Evolutionary conservation across 2,329 filamentous ascomycete species (phyloP).

Genomic region (Emericellopsis atlantica): DNA sequence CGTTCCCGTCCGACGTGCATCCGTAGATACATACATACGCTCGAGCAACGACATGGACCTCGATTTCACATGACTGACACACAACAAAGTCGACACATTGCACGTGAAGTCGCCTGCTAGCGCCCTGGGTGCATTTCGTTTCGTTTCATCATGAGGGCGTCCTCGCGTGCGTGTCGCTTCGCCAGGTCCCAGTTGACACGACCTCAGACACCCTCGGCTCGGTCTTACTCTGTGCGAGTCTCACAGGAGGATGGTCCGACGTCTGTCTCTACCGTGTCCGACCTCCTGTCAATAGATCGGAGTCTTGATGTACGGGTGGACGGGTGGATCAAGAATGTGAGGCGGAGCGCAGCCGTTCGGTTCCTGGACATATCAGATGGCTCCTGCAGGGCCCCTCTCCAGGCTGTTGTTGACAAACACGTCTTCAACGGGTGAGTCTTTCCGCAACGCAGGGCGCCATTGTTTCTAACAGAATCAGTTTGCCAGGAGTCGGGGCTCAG

Average conservation of each 20-base stretch:
- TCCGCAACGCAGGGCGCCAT: neutral
- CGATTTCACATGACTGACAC: too few species aligned
- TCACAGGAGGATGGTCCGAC: slow-evolving; percentile 6
- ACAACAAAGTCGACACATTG: too few species aligned
- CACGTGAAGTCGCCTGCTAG: too few species aligned
- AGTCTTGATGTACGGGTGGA: slow-evolving; percentile 47
- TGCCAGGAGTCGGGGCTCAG: slow-evolving; percentile 48
- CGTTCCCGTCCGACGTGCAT: too few species aligned
- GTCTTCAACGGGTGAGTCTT: slow-evolving; percentile 52
- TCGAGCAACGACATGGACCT: too few species aligned
- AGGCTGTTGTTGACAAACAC: slow-evolving; percentile 64
- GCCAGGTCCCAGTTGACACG: too few species aligned
- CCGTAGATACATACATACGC: too few species aligned
- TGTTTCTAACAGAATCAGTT: slow-evolving; percentile 2
- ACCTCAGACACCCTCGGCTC: slow-evolving; percentile 1
- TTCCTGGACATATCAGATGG: slow-evolving; percentile 86
- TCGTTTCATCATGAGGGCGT: too few species aligned
- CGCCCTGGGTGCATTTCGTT: too few species aligned
- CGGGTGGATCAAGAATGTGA: slow-evolving; percentile 73
- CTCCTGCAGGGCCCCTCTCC: slow-evolving; percentile 64
- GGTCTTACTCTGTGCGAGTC: slow-evolving; percentile 20
- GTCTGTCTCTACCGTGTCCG: slow-evolving; percentile 34
- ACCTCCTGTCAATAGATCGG: slow-evolving; percentile 38
- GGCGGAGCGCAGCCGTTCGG: slow-evolving; percentile 71
- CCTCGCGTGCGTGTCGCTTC: too few species aligned